Base-by-base conservation (phyloP, 2,329 filamentous ascomycete genomes). In the Bertia moriformis region DNA sequence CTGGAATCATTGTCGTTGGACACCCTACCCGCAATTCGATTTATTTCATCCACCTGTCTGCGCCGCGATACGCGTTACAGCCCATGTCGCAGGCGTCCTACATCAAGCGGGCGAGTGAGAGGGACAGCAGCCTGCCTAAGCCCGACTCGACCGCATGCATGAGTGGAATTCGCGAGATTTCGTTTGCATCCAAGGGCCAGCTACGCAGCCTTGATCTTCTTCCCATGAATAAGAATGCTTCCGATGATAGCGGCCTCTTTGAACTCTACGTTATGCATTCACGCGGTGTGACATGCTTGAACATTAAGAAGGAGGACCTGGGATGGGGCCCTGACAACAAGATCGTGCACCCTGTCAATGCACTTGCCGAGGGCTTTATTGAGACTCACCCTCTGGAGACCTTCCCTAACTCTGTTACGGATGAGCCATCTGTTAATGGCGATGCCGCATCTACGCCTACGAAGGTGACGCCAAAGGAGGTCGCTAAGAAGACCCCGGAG, bases 201-300 rank as follows among this genome's bases (percentile, higher is more conserved):
- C 72, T 98, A 38, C 78, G 91, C 56, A 96, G 89, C 55, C 64
- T 98, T 41, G 87, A 94, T 51, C 85, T 98, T 51, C 71, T 96
- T 18, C 76, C 79, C 50, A 78, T 70, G 48, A 77, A 82, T 22
- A 73, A 79, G 40, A 71, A 75, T 44, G 61, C 69, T 4, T 67
- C 75, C 43, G 71, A 73, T 29, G 74, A 75, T 14, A 77, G 7
- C 17, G 24, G 80, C 0, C 63, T 95, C 13, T 96, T 98, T 51
- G 91, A 98, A 63, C 69, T 98, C 7, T 98, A 98, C 55, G 83
- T 86, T 20, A 93, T 95, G 81, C 89, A 98, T 58, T 95, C 91
- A 10, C 93, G 87, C 62, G 91, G 91, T 44, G 87, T 96, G n/a
- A 88, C 88, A 14, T 89, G 84, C 50, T 57, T 96, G 39, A 78